Conservation (phyloP, 768 basidiomycete species). For the Russula sp. region DNA sequence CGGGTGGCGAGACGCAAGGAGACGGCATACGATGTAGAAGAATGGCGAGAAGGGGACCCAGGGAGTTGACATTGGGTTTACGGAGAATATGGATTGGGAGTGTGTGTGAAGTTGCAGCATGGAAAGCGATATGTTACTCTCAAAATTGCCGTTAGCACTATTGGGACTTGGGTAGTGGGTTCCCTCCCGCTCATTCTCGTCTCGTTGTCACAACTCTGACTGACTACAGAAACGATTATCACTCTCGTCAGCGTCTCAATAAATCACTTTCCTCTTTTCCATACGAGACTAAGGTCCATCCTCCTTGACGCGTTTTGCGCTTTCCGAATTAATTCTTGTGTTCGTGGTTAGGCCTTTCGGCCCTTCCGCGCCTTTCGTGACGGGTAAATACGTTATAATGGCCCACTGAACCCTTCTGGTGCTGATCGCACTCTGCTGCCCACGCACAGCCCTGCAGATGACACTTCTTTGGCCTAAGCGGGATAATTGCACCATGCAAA, state of each 20-base stretch:
- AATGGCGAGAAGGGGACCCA: no score
- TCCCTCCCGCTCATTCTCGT: not conserved
- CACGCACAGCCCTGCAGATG: conserved; percentile 23
- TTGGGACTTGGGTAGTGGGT: conserved; percentile 32
- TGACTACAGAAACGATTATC: conserved; percentile 33
- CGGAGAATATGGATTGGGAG: conserved; percentile 42
- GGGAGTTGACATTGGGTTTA: no score
- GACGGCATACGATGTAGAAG: no score
- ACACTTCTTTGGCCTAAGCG: conserved; percentile 38
- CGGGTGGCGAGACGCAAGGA: conserved; percentile 45
- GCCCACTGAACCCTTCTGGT: conserved; percentile 50
- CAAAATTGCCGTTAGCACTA: conserved; percentile 34
- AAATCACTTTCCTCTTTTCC: conserved; percentile 41
- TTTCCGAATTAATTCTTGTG: not conserved
- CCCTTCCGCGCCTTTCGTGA: conserved; percentile 73
- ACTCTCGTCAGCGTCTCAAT: conserved; percentile 53
- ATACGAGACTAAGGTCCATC: conserved; percentile 43
- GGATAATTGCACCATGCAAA: conserved; percentile 38
- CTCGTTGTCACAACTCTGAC: not conserved
- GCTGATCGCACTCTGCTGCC: conserved; percentile 41
- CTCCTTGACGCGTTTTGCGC: not conserved
- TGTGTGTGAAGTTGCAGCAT: conserved; percentile 41
- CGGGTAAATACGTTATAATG: conserved; percentile 67
- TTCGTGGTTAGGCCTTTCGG: conserved; percentile 60
- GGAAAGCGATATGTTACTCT: conserved; percentile 25